Base-by-base conservation (phyloP, 129 eudicot genomes). In the Flaveria robusta region DNA sequence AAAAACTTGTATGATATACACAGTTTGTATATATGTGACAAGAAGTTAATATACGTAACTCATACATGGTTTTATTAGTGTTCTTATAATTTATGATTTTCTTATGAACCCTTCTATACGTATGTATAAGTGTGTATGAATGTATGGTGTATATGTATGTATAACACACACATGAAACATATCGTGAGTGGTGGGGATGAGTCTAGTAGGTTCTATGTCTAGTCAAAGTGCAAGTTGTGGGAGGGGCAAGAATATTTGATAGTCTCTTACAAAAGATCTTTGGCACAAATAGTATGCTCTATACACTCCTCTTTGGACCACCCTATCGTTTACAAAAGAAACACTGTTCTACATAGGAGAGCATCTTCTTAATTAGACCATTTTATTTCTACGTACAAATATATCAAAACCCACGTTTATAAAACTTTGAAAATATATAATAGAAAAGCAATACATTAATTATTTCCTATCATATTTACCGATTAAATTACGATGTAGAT, bases 141-240 rank as follows among this genome's bases (percentile, higher is more conserved):
- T 5, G 39, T 5, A 34, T 34, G 39, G 39, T 34, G 5, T 34
- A 7, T 34, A 34, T 34, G 39, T 34, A 34, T 34, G 39, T 34
- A 34, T 34, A 34, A 34, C 39, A 34, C 39, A 34, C 39, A 34
- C 39, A 34, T 34, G 39, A 5, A 34, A 34, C 39, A 34, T n/a
- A 27, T 29, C 12, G 43, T 63, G 41, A 79, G 77, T 79, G 77
- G 82, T 71, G 82, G 82, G 82, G 77, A 78, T 70, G 64, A 66
- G 82, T 60, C 77, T 79, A 79, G 67, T 62, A 71, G 71, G 77
- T 71, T 72, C 66, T 62, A 37, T 62, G 66, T 78, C 64, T 71
- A 71, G 72, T 79, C 56, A 78, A 78, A 49, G 77, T 78, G 82
- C 82, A 78, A 78, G 52, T 79, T 63, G 80, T 9, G 77, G 52